phyloP scores from a whole-genome alignment of 108 stramenopile genomes.

The Aureococcus anophagefferens region DNA sequence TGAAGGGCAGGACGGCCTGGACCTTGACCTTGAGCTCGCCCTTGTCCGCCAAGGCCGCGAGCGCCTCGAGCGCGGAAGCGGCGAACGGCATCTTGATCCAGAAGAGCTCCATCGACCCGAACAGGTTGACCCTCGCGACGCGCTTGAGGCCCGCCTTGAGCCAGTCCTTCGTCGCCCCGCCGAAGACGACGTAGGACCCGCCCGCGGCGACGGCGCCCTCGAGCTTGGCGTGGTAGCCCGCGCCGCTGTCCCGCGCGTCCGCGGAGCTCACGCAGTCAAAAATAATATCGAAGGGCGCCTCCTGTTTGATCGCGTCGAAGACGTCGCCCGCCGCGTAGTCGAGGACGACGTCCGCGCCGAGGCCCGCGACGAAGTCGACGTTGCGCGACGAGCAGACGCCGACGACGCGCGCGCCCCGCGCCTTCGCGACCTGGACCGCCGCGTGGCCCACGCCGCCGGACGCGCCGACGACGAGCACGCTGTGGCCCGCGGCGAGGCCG shows the following conservation, averaged over 20 bases:
- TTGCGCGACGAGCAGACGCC: conserved; percentile 35
- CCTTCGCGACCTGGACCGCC: conserved; percentile 39
- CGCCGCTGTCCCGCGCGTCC: conserved; percentile 28
- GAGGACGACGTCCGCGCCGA: conserved; percentile 36
- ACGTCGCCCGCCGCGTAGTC: conserved; percentile 25
- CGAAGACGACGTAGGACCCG: neutral
- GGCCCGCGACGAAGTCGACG: conserved; percentile 21
- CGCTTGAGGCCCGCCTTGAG: neutral
- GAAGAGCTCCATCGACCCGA: conserved; percentile 1
- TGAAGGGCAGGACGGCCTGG: neutral
- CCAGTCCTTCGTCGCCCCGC: neutral
- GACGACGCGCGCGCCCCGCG: conserved; percentile 24
- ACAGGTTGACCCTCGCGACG: neutral
- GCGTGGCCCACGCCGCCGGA: conserved; percentile 50
- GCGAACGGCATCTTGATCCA: conserved; percentile 10
- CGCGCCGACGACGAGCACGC: conserved; percentile 45
- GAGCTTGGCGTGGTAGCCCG: conserved; percentile 15
- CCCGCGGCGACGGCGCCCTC: conserved; percentile 13
- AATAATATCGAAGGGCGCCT: conserved; percentile 33
- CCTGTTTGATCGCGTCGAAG: neutral
- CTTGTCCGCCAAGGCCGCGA: neutral
- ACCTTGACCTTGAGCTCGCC: neutral
- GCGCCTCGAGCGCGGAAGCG: neutral
- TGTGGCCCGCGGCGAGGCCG: conserved; percentile 18
- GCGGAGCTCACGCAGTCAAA: conserved; percentile 46